These are phyloP conservation scores for Terana coerulea DNA, from an alignment of 768 basidiomycete genomes.

Conservation along the genomic window DNA sequence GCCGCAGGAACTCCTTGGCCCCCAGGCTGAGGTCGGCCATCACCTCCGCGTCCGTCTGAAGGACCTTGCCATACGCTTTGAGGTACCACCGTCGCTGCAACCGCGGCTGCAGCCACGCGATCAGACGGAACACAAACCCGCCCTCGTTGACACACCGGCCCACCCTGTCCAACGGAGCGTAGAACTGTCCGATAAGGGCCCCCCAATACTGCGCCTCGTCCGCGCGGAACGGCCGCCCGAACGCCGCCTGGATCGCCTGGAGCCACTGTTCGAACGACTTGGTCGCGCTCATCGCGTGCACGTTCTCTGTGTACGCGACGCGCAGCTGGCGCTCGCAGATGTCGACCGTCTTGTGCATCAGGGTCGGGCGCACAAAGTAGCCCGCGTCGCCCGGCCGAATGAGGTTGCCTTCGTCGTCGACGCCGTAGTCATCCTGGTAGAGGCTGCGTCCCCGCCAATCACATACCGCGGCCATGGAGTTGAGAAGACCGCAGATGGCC, in stretches of 20 bases:
- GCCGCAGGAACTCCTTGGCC: conserved; percentile 16
- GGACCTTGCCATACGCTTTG: conserved; percentile 29
- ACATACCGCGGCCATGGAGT: conserved; percentile 43
- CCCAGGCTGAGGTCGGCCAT: conserved; percentile 9
- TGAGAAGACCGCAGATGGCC: conserved; percentile 45
- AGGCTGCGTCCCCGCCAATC: conserved; percentile 41
- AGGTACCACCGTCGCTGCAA: conserved; percentile 43
- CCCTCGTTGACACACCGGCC: conserved; percentile 32
- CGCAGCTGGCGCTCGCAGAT: conserved; percentile 36
- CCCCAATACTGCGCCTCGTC: conserved; percentile 30
- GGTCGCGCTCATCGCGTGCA: conserved; percentile 24
- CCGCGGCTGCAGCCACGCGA: conserved; percentile 40
- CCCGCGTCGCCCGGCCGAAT: conserved; percentile 10
- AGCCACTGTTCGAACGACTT: conserved; percentile 36
- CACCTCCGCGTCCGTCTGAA: conserved; percentile 16
- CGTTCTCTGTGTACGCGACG: conserved; percentile 27
- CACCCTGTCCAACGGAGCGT: conserved; percentile 20
- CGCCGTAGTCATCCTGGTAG: conserved; percentile 22
- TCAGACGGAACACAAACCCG: conserved; percentile 40
- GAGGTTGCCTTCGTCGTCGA: conserved; percentile 21
- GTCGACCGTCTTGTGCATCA: conserved; percentile 35
- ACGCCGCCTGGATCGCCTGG: conserved; percentile 27
- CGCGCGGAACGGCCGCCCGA: conserved; percentile 21
- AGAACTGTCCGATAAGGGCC: conserved; percentile 28
- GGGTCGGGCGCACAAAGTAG: conserved; percentile 20